A percentile compares a stretch with the other conserved stretches of the same genome.
Conservation (phyloP, 176 grass and related monocot genomes). For the Neostapfia colusana region DNA sequence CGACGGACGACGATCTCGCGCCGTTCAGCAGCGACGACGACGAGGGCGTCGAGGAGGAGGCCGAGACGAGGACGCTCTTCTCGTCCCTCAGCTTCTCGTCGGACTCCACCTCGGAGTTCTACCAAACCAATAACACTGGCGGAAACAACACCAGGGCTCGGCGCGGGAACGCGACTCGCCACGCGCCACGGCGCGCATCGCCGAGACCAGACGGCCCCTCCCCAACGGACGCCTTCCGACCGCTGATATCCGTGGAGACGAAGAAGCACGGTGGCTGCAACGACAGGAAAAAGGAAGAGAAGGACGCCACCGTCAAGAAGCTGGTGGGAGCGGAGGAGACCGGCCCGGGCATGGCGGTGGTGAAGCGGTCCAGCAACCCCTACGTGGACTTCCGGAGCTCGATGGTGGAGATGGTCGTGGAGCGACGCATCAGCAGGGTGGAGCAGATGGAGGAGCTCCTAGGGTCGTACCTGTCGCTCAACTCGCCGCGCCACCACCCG, state of each 20-base stretch:
- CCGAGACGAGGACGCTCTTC: slow-evolving; percentile 62
- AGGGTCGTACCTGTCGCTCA: slow-evolving; percentile 68
- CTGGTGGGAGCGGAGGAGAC: neutral
- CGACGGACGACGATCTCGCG: slow-evolving; percentile 46
- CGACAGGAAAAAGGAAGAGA: slow-evolving; percentile 11
- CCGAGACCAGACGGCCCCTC: neutral
- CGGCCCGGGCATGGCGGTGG: slow-evolving; percentile 50
- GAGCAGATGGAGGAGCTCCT: slow-evolving; percentile 76
- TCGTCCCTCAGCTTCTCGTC: slow-evolving; percentile 82
- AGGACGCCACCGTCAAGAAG: neutral
- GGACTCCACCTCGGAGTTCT: slow-evolving; percentile 67
- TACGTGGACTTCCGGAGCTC: slow-evolving; percentile 87
- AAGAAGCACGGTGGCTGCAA: neutral
- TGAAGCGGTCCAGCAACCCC: slow-evolving; percentile 80
- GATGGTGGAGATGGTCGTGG: slow-evolving; percentile 95
- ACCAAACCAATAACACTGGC: slow-evolving; percentile 17
- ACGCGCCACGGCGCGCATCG: neutral
- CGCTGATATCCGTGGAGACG: slow-evolving; percentile 29
- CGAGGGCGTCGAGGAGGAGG: slow-evolving; percentile 36
- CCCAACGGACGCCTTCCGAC: slow-evolving; percentile 20
- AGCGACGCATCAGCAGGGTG: slow-evolving; percentile 49
- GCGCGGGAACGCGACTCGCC: slow-evolving; percentile 7
- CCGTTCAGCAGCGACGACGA: slow-evolving; percentile 51
- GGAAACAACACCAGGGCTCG: neutral
- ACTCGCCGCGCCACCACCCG: slow-evolving; percentile 68